Percentiles rank a stretch among this genome's conserved stretches.
phyloP scores from a whole-genome alignment of 2,329 filamentous ascomycete species.

The Monosporascus sp. region DNA sequence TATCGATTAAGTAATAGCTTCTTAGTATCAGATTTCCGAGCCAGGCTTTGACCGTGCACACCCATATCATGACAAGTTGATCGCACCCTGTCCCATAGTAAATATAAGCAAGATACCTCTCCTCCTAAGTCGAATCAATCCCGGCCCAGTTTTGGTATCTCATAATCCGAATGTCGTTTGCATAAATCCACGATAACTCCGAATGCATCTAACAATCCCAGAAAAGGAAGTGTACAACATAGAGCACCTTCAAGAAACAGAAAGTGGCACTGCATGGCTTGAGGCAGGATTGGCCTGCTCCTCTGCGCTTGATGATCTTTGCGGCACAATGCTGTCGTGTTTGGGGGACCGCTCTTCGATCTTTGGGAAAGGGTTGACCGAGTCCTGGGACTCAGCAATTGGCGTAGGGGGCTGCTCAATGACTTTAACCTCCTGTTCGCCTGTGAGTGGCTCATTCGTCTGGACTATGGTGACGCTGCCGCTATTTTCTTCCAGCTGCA shows the following conservation, averaged over 20 bases:
- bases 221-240: slow-evolving; percentile 8
- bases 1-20: background rate
- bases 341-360: slow-evolving; percentile 8
- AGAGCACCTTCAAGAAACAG: slow-evolving; percentile 11
- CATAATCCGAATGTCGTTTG: background rate
- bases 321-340: slow-evolving; percentile 4
- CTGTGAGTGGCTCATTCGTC: background rate
- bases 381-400: slow-evolving; percentile 3
- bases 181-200: slow-evolving; percentile 8
- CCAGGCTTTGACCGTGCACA: background rate
- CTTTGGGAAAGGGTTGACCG: slow-evolving; percentile 4
- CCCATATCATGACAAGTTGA: background rate
- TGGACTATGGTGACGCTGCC: background rate
- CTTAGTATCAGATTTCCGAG: background rate
- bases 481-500: slow-evolving; percentile 1
- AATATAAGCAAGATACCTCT: background rate
- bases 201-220: slow-evolving; percentile 16
- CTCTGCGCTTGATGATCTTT: slow-evolving; percentile 4
- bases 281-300: slow-evolving; percentile 9
- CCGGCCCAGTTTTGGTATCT: background rate
- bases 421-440: background rate
- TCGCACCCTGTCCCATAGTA: background rate
- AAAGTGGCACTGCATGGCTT: slow-evolving; percentile 10
- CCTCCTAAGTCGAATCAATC: background rate
- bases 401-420: slow-evolving; percentile 4